Evolutionary conservation across 108 stramenopile genomes (phyloP), one percentile per base, ranked within the genome.

Genomic region (Nitzschia sp.): DNA sequence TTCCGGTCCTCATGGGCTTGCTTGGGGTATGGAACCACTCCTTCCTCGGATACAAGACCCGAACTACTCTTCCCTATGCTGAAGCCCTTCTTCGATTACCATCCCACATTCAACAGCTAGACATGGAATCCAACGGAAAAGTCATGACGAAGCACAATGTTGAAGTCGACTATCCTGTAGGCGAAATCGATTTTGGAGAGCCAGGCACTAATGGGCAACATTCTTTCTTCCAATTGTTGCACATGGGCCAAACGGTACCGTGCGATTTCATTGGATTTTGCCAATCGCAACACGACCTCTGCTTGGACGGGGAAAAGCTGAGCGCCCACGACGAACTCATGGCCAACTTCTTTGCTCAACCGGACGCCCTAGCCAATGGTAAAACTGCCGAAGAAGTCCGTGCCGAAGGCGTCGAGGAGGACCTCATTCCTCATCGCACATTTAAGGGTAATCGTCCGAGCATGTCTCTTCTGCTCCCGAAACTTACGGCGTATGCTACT

Each of bases 311-410:
- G 27, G 99, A 99, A 77, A 65, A 72, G 17, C 80, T 98, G n/a
- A 83, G 93, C 45, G 95, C 96, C 57, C 99, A 99, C 75, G 99
- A 99, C 72, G 99, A 99, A 79, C 85, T 99, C 28, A 99, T 99
- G 99, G 79, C 88, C 68, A 99, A 99, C 82, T 99, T 99, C 74
- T 99, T 99, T 78, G 99, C 99, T 4, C 99, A 99, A 75, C 98
- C 99, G 8, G 99, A 99, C 81, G 99, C 98, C 0, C 67, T 99
- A 17, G 99, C 98, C 4, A 85, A 87, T 53, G 98, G 98, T 49
- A 92, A 93, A 67, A 93, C 93, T 21, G 82, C 75, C 5, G 94
- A 95, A n/a, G 93, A 97, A 80, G 87, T 94, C 45, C 86, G 97
- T 29, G 87, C 81, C 17, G 98, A 97, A 75, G 97, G 96, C 21